Evolutionary conservation across 2,329 filamentous ascomycete species (phyloP), one percentile per base, ranked within the genome.

Genomic region (Colletotrichum liaoningense): DNA sequence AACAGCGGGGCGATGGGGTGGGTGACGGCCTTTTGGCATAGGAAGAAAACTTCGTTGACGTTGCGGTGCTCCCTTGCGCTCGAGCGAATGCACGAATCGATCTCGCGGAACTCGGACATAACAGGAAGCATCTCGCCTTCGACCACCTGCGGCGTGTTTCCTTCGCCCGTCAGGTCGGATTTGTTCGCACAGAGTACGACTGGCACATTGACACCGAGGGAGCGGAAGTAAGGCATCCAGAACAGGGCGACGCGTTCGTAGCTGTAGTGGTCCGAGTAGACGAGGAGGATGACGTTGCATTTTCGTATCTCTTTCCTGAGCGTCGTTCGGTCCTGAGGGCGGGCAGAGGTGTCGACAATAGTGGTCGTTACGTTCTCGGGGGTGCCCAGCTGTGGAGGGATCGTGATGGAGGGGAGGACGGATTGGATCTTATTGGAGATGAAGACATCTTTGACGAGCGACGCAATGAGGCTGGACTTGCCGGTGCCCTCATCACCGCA

Each of bases 251-350:
- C 95, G 49, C 97, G 89, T 82, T 99, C 97, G 85, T 98, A 99
- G 88, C 95, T 98, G 86, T 99, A 99, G 84, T 98, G 96, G 82
- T 99, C 97, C 77, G 95, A 95, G 83, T 99, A 99, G 67, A 99
- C 95, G 56, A 99, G 91, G 22, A 98, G 88, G 76, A 99, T 98
- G 77, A 98, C 96, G 81, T 98, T 99, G 79, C 93, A 97, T 83
- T 98, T 98, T 76, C 97, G 92, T 75, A 99, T 95, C 85, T 98
- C 97, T 81, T 97, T 97, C 74, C 95, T 93, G 72, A 99, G 88
- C 22, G 93, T 95, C 73, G 93, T 94, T 77, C 97, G 93, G 81
- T 99, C 96, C 83, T 98, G 95, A 1, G 97, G 97, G 11, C 97
- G 90, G 49, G 97, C 95, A 42, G 96, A 98, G 38, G 97, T 99